Conservation (phyloP, 352 stramenopile species). For the Stramenopiles sp. region DNA sequence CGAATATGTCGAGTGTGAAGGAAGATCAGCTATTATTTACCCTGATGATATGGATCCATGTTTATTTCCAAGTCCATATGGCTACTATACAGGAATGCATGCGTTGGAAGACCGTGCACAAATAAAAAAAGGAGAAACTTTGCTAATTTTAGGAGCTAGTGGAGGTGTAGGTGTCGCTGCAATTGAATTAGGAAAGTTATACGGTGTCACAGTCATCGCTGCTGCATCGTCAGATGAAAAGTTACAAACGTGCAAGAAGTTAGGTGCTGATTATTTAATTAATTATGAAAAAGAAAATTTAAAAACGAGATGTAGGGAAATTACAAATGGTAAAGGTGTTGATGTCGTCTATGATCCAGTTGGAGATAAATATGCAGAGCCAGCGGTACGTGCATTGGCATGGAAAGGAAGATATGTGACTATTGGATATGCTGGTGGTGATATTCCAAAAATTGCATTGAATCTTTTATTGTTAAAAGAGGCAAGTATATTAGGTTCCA, state of each 20-base stretch:
- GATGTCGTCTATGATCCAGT: conserved; percentile 25
- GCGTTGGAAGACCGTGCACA: conserved; percentile 17
- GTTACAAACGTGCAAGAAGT: conserved; percentile 15
- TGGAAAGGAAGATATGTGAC: conserved; percentile 22
- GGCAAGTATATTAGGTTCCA: too few species aligned
- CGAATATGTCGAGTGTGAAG: neutral
- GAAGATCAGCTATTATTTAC: neutral
- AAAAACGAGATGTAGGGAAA: conserved; percentile 6
- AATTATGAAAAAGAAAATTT: conserved; percentile 19
- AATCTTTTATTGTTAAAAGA: conserved; percentile 23
- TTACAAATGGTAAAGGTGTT: conserved; percentile 15
- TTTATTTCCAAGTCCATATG: neutral
- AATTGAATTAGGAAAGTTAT: conserved; percentile 17
- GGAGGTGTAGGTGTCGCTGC: conserved; percentile 21
- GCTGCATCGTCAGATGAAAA: conserved; percentile 19
- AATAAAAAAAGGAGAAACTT: conserved; percentile 17
- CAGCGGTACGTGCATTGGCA: conserved; percentile 18
- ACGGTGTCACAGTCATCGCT: conserved; percentile 21
- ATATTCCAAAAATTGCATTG: conserved; percentile 23
- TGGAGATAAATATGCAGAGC: conserved; percentile 18
- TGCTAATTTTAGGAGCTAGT: conserved; percentile 21
- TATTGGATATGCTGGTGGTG: conserved; percentile 19
- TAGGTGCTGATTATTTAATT: conserved; percentile 17
- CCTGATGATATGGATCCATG: neutral
- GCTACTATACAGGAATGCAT: conserved; percentile 16